Conservation (phyloP, 768 basidiomycete genomes). For the Clavulina sp. region DNA sequence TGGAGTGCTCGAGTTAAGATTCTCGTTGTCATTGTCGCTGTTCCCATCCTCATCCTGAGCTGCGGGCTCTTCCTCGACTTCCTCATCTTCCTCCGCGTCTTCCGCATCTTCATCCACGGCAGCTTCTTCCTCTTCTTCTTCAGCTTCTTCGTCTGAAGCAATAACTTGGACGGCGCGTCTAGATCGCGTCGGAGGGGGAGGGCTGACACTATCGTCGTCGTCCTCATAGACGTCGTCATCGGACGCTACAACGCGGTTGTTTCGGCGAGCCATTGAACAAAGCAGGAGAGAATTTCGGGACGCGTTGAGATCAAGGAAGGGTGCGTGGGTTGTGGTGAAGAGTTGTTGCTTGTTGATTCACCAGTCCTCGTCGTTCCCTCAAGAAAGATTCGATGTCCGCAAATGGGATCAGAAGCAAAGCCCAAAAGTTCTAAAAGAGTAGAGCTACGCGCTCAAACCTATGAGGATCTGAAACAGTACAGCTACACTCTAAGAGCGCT, state of each 20-base stretch:
- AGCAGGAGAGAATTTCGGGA: not conserved
- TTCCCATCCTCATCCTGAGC: not conserved
- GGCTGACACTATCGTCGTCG: too few species aligned
- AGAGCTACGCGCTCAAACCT: too few species aligned
- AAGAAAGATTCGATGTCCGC: too few species aligned
- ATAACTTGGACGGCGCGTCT: not conserved
- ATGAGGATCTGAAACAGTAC: not conserved
- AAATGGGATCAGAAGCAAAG: too few species aligned
- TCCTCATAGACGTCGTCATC: too few species aligned
- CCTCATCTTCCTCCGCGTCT: not conserved
- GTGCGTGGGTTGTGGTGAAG: not conserved
- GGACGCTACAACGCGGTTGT: too few species aligned
- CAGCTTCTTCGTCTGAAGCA: not conserved
- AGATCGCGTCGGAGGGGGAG: not conserved
- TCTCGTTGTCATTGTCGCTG: not conserved
- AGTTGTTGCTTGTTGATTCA: too few species aligned
- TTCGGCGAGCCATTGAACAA: not conserved
- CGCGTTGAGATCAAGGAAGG: not conserved
- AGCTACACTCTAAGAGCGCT: not conserved
- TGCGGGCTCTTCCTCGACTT: not conserved
- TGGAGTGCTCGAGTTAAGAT: not conserved
- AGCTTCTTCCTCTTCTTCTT: not conserved
- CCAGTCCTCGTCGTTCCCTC: too few species aligned
- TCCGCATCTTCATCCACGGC: not conserved
- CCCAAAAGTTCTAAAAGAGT: too few species aligned